Evolutionary conservation across 305 asterid genomes (phyloP), one percentile per base, ranked within the genome.

Genomic region (Fraxinus xanthoxyloides): DNA sequence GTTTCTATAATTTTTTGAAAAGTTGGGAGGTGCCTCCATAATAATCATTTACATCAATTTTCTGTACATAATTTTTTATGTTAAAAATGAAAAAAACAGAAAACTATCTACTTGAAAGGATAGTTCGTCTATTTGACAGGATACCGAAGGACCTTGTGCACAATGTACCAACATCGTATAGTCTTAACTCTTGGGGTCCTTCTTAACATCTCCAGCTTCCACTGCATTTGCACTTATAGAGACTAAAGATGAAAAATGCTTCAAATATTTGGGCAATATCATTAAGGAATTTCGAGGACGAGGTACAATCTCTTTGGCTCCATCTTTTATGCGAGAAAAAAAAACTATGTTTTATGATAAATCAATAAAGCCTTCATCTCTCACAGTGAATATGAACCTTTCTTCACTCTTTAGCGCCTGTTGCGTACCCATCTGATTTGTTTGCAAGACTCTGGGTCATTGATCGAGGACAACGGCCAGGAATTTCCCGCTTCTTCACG

Each of bases 401-500:
- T 48, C 26, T 75, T 59, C 19, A 72, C 19, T 10, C 0, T 17
- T 77, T 84, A 83, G 90, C 80, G 2, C 90, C 90, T 0, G 77
- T 75, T 34, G 77, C 79, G 9, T 87, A 82, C 36, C 94, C 94
- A 0, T 87, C 87, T 9, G 93, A 91, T 74, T 12, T 86, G 15
- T 86, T 77, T 26, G 89, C 79, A 9, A 80, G 86, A 15, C 76
- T 88, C 0, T 88, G 89, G 89, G 92, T 90, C 0, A 79, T 89
- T 7, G 92, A 89, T 69, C 80, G 90, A 23, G 80, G 87, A 21
- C 89, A 84, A 26, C 82, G 91, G 36, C 90, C 89, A 4, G 93
- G 94, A 56, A 85, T 91, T 63, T 91, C 91, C 4, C 88, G 86
- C 38, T 86, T 78, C 73, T 91, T 91, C 36, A 72, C 76, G 10